Percentiles rank a stretch among this genome's conserved stretches.
These are phyloP conservation scores for Lomentospora prolificans DNA, from an alignment of 2,329 filamentous ascomycete species.

Conservation along the genomic window DNA sequence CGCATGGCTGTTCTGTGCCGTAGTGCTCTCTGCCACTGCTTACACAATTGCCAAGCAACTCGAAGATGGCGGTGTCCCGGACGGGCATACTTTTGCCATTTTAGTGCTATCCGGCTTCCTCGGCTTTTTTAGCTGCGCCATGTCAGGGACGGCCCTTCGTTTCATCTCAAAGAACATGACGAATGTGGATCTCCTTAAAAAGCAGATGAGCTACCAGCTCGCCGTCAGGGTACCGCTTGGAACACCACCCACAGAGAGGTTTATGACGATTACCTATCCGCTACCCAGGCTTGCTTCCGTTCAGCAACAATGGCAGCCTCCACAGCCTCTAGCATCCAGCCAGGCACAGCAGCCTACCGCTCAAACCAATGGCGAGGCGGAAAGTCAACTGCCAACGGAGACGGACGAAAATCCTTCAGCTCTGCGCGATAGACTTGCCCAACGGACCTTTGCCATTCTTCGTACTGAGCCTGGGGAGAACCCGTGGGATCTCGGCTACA, in stretches of 20 bases:
- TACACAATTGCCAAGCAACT: constrained; percentile 51
- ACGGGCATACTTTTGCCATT: constrained; percentile 55
- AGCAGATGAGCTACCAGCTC: constrained; percentile 56
- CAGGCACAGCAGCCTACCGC: constrained; percentile 13
- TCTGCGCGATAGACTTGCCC: constrained; percentile 36
- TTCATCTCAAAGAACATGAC: constrained; percentile 67
- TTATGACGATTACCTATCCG: constrained; percentile 49
- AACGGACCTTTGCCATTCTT: constrained; percentile 69
- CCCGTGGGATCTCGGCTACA: constrained; percentile 68
- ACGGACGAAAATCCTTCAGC: constrained; percentile 10
- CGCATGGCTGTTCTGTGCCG: constrained; percentile 54
- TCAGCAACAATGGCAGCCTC: constrained; percentile 13
- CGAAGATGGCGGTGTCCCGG: constrained; percentile 27
- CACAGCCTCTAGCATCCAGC: constrained; percentile 2
- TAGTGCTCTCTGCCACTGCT: constrained; percentile 53
- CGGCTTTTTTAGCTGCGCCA: constrained; percentile 67
- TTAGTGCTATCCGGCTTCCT: constrained; percentile 64
- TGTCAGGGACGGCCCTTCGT: constrained; percentile 63
- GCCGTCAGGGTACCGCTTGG: constrained; percentile 59
- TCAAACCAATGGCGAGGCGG: constrained; percentile 8
- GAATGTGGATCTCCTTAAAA: constrained; percentile 69
- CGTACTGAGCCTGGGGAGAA: constrained; percentile 66
- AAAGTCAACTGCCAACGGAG: neutral
- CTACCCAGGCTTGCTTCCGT: constrained; percentile 26
- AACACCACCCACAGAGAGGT: constrained; percentile 31